phyloP scores from a whole-genome alignment of 495 filamentous ascomycete species.

The Evernia prunastri region DNA sequence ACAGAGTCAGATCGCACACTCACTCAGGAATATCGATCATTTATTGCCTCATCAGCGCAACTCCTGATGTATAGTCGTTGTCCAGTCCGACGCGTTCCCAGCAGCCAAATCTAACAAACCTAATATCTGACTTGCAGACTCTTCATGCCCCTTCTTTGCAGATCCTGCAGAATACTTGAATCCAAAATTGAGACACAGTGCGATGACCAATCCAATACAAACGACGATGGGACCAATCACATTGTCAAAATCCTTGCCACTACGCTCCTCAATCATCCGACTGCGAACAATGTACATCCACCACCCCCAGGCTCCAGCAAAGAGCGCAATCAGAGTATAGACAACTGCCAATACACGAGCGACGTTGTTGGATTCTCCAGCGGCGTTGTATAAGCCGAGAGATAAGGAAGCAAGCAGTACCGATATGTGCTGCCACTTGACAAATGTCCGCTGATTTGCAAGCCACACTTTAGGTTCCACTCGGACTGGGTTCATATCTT shows the following conservation, averaged over 20 bases:
- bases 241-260: constrained; percentile 89
- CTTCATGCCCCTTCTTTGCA: neutral
- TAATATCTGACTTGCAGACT: neutral
- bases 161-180: constrained; percentile 48
- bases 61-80: neutral
- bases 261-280: constrained; percentile 71
- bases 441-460: constrained; percentile 90
- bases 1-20: neutral
- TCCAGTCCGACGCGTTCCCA: neutral
- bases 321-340: constrained; percentile 75
- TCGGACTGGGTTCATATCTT: constrained; percentile 81
- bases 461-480: constrained; percentile 98
- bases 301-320: constrained; percentile 83
- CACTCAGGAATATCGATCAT: neutral
- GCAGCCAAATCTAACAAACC: neutral
- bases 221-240: constrained; percentile 76
- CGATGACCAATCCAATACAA: constrained; percentile 68
- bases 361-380: constrained; percentile 61
- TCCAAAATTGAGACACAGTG: constrained; percentile 79
- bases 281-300: constrained; percentile 69
- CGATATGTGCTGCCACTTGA: constrained; percentile 95
- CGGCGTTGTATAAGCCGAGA: constrained; percentile 80
- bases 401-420: constrained; percentile 77
- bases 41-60: neutral
- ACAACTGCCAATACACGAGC: constrained; percentile 69